Percentiles rank a stretch among this genome's conserved stretches.
These are phyloP conservation scores for Tolypocladium cylindrosporum DNA, from an alignment of 2,329 filamentous ascomycete genomes.

Conservation along the genomic window DNA sequence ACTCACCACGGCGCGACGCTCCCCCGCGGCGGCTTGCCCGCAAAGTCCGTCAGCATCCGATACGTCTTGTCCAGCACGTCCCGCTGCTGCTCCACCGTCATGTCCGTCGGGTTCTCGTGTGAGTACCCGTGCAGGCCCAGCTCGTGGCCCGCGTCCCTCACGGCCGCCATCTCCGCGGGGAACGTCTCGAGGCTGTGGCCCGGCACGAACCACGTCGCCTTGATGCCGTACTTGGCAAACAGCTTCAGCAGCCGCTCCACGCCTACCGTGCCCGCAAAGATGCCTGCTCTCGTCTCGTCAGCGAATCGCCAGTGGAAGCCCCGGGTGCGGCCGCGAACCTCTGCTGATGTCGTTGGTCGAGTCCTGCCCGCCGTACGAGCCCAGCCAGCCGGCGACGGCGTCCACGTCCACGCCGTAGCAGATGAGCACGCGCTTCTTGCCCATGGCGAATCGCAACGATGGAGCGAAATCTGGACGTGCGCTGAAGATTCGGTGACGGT, in stretches of 20 bases:
- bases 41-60: conserved; percentile 57
- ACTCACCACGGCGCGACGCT: conserved; percentile 55
- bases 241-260: conserved; percentile 57
- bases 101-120: conserved; percentile 63
- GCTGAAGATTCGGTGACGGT: not conserved
- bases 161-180: conserved; percentile 31
- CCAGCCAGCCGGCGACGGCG: conserved; percentile 67
- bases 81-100: conserved; percentile 65
- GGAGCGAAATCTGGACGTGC: not conserved
- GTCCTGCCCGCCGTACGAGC: conserved; percentile 65
- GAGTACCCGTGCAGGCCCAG: conserved; percentile 60
- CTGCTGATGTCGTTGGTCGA: conserved; percentile 62
- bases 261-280: conserved; percentile 61
- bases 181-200: conserved; percentile 39
- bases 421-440: conserved; percentile 1
- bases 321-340: conserved; percentile 29
- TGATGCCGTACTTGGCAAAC: conserved; percentile 63
- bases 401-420: conserved; percentile 66
- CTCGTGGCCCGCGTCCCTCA: conserved; percentile 36
- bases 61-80: conserved; percentile 69
- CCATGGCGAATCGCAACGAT: not conserved
- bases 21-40: conserved; percentile 60
- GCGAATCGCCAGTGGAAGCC: not conserved
- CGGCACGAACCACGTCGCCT: conserved; percentile 45
- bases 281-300: conserved; percentile 23